Conservation (phyloP, 1,139 yeast species). For the Pichia kudriavzevii region DNA sequence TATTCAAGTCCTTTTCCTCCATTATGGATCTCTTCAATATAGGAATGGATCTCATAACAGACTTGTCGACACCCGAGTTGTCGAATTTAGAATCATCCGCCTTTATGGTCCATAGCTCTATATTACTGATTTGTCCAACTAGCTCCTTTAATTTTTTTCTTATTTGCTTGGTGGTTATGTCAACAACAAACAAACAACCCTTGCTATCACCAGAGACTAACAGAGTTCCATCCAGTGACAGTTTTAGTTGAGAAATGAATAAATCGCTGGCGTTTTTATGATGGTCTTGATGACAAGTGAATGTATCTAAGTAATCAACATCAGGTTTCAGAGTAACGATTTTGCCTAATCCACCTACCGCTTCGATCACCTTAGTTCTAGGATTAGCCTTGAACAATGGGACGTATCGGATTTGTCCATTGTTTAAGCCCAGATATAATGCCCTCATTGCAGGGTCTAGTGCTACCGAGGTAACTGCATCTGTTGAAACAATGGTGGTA, state of each 20-base stretch:
- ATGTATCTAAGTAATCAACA: constrained; percentile 42
- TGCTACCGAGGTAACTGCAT: constrained; percentile 49
- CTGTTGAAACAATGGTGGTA: constrained; percentile 64
- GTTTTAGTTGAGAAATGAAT: constrained; percentile 43
- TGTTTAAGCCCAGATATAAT: constrained; percentile 58
- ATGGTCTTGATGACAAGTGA: constrained; percentile 44
- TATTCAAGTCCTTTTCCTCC: constrained; percentile 34
- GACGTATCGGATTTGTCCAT: constrained; percentile 55
- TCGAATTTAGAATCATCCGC: constrained; percentile 16
- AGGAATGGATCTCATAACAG: constrained; percentile 36
- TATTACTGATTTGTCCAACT: constrained; percentile 21
- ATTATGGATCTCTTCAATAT: constrained; percentile 52
- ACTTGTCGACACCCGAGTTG: constrained; percentile 35
- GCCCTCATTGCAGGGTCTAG: constrained; percentile 81
- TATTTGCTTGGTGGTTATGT: constrained; percentile 71
- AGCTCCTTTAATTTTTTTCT: constrained; percentile 56
- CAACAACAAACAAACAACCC: constrained; percentile 66
- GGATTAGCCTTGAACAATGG: constrained; percentile 39
- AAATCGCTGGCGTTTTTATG: constrained; percentile 13
- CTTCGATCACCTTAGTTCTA: constrained; percentile 36
- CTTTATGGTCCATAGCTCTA: constrained; percentile 19
- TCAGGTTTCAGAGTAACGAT: constrained; percentile 47
- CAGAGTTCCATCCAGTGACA: constrained; percentile 71
- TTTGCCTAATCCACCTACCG: constrained; percentile 49
- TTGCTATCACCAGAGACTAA: constrained; percentile 65